Base-by-base conservation (phyloP, 176 grass and related monocot species). In the Paspalum vaginatum region DNA sequence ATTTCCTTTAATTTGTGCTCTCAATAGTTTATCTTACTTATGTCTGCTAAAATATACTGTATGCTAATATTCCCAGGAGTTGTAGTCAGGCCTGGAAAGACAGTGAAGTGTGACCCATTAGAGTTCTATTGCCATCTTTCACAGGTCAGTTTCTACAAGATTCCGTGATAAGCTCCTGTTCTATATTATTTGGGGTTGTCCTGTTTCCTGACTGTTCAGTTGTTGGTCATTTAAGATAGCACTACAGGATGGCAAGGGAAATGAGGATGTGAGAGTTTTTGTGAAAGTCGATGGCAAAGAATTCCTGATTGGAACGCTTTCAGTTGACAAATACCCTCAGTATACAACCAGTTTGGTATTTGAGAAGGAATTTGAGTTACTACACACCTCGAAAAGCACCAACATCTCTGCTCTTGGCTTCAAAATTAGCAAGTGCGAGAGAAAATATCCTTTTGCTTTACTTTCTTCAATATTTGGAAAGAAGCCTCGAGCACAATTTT, bases 291-390 rank as follows among this genome's bases (percentile, higher is more conserved):
- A 86, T 72, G 67, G 85, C 48, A 43, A 87, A 76, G 86, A 82
- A 65, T 37, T 86, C 76, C 52, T 73, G 20, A 49, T 97, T 40
- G 91, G 79, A 77, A 90, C 89, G 44, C 84, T 94, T 6, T 84
- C 84, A 60, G 65, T 70, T 43, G 89, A 88, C 24, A 91, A 73
- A 53, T 55, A 39, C 50, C 61, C 87, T 70, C 94, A 94, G 51
- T 79, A 79, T 75, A 17, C 12, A 62, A 86, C 77, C 79, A 76
- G 68, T 83, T 80, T 97, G 83, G 91, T 97, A 17, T 88, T 92
- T 27, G 85, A 94, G 27, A 88, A 92, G 83, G 91, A 92, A 18
- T 97, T 97, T 88, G 85, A 94, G 72, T 78, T 97, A 72, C 87
- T 78, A 21, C 86, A 97, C 79, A 78, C 71, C 61, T 94, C 91